These are phyloP conservation scores for Nepenthes gracilis DNA, from an alignment of 148 eudicot species.

Conservation along the genomic window DNA sequence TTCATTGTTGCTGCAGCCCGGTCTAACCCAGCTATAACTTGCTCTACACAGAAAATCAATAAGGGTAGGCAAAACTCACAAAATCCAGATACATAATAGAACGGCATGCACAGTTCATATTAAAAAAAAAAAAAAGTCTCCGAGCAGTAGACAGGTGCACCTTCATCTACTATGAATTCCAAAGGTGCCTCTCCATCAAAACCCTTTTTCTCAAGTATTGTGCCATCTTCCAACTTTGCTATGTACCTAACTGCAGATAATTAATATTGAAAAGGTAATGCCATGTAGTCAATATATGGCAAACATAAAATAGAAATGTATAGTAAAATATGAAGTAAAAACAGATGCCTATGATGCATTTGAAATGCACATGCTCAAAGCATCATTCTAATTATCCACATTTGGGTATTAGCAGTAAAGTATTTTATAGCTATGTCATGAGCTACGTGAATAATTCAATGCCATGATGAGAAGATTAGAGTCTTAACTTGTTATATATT, in stretches of 20 bases:
- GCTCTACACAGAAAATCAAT: constrained; percentile 25
- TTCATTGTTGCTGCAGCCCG: constrained; percentile 54
- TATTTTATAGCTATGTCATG: too few relatives aligned
- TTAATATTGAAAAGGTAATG: background rate
- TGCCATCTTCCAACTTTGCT: constrained; percentile 53
- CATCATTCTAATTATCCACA: too few relatives aligned
- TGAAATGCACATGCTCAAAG: too few relatives aligned
- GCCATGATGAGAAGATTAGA: too few relatives aligned
- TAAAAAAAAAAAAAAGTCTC: too few relatives aligned
- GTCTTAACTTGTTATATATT: too few relatives aligned
- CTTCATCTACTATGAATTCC: constrained; percentile 57
- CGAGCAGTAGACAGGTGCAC: constrained; percentile 16
- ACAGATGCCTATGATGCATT: too few relatives aligned
- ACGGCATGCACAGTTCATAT: background rate
- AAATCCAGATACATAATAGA: background rate
- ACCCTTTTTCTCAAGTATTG: constrained; percentile 48
- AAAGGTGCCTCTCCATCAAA: constrained; percentile 41
- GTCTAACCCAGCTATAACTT: constrained; percentile 55
- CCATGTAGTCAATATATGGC: too few relatives aligned
- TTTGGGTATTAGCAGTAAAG: too few relatives aligned
- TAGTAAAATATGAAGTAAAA: too few relatives aligned
- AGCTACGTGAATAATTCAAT: too few relatives aligned
- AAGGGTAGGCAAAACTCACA: background rate
- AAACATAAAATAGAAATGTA: too few relatives aligned
- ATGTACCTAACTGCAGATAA: constrained; percentile 42